phyloP scores from a whole-genome alignment of 352 stramenopile genomes.

The Phytophthora uliginosa region DNA sequence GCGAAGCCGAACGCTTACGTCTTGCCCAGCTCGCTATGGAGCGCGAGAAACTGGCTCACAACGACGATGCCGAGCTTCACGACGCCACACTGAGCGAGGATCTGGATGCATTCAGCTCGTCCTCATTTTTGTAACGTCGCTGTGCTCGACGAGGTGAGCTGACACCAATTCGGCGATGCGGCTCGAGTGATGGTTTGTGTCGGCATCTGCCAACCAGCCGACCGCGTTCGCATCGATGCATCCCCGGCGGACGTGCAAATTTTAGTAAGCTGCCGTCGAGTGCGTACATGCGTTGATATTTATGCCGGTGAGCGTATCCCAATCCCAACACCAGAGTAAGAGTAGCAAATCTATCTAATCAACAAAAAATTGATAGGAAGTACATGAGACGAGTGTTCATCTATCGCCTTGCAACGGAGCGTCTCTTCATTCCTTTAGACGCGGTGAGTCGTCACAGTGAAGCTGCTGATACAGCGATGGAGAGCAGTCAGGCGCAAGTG shows the following conservation, averaged over 20 bases:
- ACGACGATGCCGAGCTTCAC: constrained; percentile 76
- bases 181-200: not conserved
- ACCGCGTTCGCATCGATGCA: constrained; percentile 18
- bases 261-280: constrained; percentile 42
- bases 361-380: constrained; percentile 26
- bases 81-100: constrained; percentile 83
- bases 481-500: constrained; percentile 57
- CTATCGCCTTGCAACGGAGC: not conserved
- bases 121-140: constrained; percentile 83
- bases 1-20: constrained; percentile 69
- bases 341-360: constrained; percentile 42
- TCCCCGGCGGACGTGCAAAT: constrained; percentile 33
- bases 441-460: not conserved
- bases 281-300: constrained; percentile 56
- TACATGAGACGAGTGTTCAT: not conserved
- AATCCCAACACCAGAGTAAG: constrained; percentile 33
- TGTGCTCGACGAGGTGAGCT: constrained; percentile 28
- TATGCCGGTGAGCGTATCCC: constrained; percentile 28
- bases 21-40: constrained; percentile 65
- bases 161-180: constrained; percentile 7
- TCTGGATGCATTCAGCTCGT: constrained; percentile 89
- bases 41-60: constrained; percentile 70
- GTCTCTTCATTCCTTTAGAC: constrained; percentile 22
- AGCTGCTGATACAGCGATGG: constrained; percentile 31
- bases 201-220: constrained; percentile 6